Evolutionary conservation across 768 basidiomycete species (phyloP).

Genomic region (Boletus rex-veris): DNA sequence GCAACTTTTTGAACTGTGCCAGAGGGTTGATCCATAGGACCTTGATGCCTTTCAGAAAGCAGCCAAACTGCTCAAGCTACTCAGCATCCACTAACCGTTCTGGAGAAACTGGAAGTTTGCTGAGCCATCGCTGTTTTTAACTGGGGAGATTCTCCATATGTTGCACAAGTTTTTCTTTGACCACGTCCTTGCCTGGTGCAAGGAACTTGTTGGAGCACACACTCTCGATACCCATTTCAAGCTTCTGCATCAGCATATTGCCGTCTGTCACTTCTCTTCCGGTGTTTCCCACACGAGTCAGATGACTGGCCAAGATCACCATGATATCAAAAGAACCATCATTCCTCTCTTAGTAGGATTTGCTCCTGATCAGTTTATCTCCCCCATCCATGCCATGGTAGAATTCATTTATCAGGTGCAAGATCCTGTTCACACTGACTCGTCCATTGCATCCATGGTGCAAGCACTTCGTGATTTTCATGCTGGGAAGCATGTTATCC

Average conservation of each 20-base stretch:
- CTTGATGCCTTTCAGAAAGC: background rate
- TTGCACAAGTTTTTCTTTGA: background rate
- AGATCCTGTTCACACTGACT: conserved; percentile 24
- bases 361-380: conserved; percentile 25
- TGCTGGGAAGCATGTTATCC: conserved; percentile 13
- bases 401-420: conserved; percentile 39
- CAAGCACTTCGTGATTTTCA: conserved; percentile 30
- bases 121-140: background rate
- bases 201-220: background rate
- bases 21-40: no score
- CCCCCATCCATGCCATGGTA: conserved; percentile 32
- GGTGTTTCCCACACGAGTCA: conserved; percentile 41
- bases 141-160: background rate
- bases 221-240: conserved; percentile 4
- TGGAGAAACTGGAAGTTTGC: background rate
- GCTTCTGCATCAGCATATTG: conserved; percentile 6
- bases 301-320: conserved; percentile 37
- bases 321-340: conserved; percentile 36
- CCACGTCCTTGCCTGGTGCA: background rate
- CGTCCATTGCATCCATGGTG: conserved; percentile 12
- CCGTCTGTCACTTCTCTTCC: conserved; percentile 36
- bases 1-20: no score
- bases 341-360: conserved; percentile 35
- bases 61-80: background rate
- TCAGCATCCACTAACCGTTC: background rate